These are phyloP conservation scores for Amaranthus palmeri DNA, from an alignment of 148 eudicot species.

Conservation along the genomic window DNA sequence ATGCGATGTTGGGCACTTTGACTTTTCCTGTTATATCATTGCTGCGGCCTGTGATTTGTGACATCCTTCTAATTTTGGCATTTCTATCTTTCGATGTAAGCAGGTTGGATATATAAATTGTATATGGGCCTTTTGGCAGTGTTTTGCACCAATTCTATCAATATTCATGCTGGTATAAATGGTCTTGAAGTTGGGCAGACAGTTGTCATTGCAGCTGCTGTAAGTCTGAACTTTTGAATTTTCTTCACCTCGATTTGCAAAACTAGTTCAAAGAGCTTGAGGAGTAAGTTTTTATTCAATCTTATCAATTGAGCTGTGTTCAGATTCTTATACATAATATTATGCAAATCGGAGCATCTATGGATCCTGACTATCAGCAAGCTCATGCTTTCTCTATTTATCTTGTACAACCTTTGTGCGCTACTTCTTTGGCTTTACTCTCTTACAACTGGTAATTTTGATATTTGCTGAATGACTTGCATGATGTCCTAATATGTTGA, in stretches of 20 bases:
- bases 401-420: constrained; percentile 82
- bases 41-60: constrained; percentile 9
- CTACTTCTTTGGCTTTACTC: constrained; percentile 91
- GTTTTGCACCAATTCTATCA: constrained; percentile 92
- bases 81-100: constrained; percentile 3
- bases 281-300: background rate
- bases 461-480: background rate
- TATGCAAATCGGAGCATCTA: constrained; percentile 88
- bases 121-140: constrained; percentile 94
- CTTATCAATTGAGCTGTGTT: constrained; percentile 20
- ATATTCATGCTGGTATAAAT: constrained; percentile 96
- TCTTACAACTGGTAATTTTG: constrained; percentile 71
- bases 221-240: constrained; percentile 37
- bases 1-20: background rate
- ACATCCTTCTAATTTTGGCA: background rate
- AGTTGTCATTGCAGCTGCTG: constrained; percentile 80
- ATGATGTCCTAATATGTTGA: background rate
- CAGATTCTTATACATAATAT: constrained; percentile 89
- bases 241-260: background rate
- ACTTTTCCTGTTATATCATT: constrained; percentile 2
- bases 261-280: too few species aligned
- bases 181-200: constrained; percentile 99
- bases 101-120: constrained; percentile 86
- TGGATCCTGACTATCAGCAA: constrained; percentile 68
- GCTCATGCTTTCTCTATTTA: constrained; percentile 98